phyloP scores from a whole-genome alignment of 768 basidiomycete species.

The Pleurotus tuber-regium region DNA sequence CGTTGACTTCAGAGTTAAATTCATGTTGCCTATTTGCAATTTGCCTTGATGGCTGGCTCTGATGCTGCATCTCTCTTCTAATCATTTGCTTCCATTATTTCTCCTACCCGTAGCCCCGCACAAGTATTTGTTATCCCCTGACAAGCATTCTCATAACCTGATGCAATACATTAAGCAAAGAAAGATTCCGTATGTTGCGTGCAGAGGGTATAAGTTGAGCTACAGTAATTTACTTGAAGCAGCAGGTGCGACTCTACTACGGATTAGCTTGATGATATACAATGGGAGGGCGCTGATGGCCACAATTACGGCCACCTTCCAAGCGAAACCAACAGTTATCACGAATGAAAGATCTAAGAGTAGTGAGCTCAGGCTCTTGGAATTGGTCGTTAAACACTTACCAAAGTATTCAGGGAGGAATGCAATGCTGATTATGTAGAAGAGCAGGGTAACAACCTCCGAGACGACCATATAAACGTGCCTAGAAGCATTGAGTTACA shows the following conservation, averaged over 20 bases:
- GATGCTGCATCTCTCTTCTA: conserved; percentile 7
- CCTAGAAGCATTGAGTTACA: conserved; percentile 40
- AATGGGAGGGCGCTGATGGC: conserved; percentile 91
- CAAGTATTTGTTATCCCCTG: conserved; percentile 9
- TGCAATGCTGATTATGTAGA: conserved; percentile 89
- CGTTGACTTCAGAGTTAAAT: not conserved
- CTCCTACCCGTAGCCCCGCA: not conserved
- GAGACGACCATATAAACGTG: conserved; percentile 94
- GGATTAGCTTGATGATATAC: conserved; percentile 86
- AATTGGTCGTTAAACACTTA: conserved; percentile 36
- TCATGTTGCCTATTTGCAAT: not conserved
- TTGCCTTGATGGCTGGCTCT: not conserved
- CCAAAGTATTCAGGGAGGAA: conserved; percentile 98
- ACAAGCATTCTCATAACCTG: conserved; percentile 7
- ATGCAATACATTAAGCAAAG: conserved; percentile 8
- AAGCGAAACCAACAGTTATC: conserved; percentile 80
- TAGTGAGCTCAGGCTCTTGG: conserved; percentile 10
- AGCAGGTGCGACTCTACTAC: conserved; percentile 85
- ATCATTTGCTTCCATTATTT: not conserved
- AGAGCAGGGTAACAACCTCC: conserved; percentile 81
- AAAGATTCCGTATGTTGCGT: conserved; percentile 3
- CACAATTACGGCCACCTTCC: conserved; percentile 95
- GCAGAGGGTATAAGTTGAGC: conserved; percentile 3
- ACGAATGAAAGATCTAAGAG: conserved; percentile 86
- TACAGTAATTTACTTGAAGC: conserved; percentile 89